Evolutionary conservation across 495 filamentous ascomycete genomes (phyloP).

Genomic region (Daldinia grandis): DNA sequence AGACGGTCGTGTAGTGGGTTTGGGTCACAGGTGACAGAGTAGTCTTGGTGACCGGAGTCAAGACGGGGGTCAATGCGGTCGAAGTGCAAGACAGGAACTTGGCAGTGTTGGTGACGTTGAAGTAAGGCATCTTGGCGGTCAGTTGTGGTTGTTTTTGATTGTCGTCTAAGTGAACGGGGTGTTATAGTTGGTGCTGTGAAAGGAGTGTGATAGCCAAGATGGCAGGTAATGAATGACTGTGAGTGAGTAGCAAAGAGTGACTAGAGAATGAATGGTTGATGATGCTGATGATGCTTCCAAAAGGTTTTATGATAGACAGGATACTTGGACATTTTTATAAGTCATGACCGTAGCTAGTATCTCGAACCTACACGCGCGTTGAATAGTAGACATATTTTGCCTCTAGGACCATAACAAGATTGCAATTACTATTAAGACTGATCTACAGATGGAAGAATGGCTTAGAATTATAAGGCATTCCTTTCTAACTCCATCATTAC

Average conservation of each 20-base stretch:
- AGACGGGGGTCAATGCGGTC: constrained; percentile 22
- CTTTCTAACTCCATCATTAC: neutral
- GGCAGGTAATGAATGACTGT: constrained; percentile 40
- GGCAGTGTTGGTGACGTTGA: constrained; percentile 34
- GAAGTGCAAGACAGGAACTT: constrained; percentile 30
- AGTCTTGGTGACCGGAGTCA: constrained; percentile 8
- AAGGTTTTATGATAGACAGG: neutral
- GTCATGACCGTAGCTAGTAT: constrained; percentile 4
- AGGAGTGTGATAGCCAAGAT: constrained; percentile 36
- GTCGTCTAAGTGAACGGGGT: constrained; percentile 5
- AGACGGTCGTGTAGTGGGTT: constrained; percentile 51
- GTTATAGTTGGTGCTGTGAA: constrained; percentile 11
- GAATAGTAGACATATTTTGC: neutral
- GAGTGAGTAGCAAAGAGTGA: constrained; percentile 32
- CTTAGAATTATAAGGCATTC: constrained; percentile 41
- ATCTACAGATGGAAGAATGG: constrained; percentile 29
- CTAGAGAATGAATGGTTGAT: constrained; percentile 27
- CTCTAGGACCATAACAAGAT: constrained; percentile 32
- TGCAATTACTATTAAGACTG: constrained; percentile 5
- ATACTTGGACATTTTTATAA: constrained; percentile 38
- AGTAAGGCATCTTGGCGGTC: constrained; percentile 37
- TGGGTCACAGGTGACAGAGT: constrained; percentile 34
- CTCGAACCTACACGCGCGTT: constrained; percentile 1
- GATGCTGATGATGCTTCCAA: constrained; percentile 14
- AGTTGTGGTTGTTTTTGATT: neutral